Evolutionary conservation across 495 filamentous ascomycete species (phyloP).

Genomic region (Aspergillus hancockii): DNA sequence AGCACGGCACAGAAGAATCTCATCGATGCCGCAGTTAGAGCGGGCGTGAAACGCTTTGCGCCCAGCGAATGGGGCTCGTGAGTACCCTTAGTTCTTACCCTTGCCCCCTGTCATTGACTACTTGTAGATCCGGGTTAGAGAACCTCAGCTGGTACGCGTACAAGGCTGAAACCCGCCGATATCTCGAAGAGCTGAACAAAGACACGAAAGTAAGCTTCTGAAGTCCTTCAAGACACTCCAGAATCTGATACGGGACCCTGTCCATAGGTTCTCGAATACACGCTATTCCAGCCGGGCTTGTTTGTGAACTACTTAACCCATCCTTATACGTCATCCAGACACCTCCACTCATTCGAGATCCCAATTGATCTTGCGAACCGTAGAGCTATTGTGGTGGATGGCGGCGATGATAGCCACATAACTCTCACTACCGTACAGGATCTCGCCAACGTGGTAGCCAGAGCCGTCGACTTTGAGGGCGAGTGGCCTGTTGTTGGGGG

Average conservation of each 20-base stretch:
- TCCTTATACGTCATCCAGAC: conserved; percentile 50
- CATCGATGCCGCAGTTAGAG: conserved; percentile 61
- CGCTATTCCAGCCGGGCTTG: conserved; percentile 56
- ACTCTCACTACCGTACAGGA: conserved; percentile 51
- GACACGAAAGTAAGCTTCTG: conserved; percentile 44
- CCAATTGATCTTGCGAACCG: conserved; percentile 50
- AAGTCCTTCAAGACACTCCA: too few relatives aligned
- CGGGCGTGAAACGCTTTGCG: conserved; percentile 61
- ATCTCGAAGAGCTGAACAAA: conserved; percentile 53
- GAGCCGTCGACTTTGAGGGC: conserved; percentile 55
- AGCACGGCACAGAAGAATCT: conserved; percentile 47
- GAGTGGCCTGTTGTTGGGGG: conserved; percentile 58
- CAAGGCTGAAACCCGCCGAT: conserved; percentile 48
- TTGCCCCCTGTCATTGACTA: too few relatives aligned
- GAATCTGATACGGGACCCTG: too few relatives aligned
- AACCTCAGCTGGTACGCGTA: conserved; percentile 41
- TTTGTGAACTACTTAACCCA: conserved; percentile 55
- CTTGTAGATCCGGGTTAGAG: too few relatives aligned
- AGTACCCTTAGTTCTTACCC: neutral
- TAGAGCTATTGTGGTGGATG: conserved; percentile 51
- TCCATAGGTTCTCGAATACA: conserved; percentile 57
- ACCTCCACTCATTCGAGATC: conserved; percentile 44
- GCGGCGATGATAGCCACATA: conserved; percentile 41
- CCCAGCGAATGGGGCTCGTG: conserved; percentile 29
- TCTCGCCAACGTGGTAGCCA: conserved; percentile 44